Conservation (phyloP, 2,329 filamentous ascomycete species). For the Hortaea werneckii region DNA sequence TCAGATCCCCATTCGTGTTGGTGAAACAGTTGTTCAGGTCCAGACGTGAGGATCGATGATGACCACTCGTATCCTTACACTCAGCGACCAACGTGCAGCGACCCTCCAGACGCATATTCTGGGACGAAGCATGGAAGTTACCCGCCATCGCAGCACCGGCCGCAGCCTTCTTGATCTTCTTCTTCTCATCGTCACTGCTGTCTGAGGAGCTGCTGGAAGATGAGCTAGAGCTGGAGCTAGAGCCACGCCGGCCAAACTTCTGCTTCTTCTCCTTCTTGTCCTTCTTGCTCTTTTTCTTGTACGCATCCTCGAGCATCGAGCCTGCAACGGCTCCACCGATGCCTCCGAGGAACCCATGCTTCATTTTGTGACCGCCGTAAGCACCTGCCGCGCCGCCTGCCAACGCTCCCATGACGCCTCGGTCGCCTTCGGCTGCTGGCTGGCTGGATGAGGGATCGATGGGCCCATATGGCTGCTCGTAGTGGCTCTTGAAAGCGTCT, state of each 20-base stretch:
- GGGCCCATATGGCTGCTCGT: conserved; percentile 12
- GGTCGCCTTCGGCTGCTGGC: conserved; percentile 32
- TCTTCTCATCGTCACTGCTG: conserved; percentile 9
- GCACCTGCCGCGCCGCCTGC: conserved; percentile 49
- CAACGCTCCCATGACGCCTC: conserved; percentile 46
- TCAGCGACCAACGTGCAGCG: conserved; percentile 28
- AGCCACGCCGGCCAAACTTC: conserved; percentile 3
- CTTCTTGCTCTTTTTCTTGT: conserved; percentile 37
- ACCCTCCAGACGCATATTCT: conserved; percentile 26
- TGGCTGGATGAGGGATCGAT: conserved; percentile 6
- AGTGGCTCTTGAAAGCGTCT: conserved; percentile 10
- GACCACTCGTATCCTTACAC: conserved; percentile 24
- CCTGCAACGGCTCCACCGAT: conserved; percentile 47
- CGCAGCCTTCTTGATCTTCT: conserved; percentile 6
- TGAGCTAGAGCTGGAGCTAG: conserved; percentile 9
- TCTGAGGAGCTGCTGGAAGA: conserved; percentile 6
- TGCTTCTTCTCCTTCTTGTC: conserved; percentile 23
- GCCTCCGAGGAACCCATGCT: conserved; percentile 48
- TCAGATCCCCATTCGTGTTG: conserved; percentile 28
- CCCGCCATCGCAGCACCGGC: conserved; percentile 14
- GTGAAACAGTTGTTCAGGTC: conserved; percentile 29
- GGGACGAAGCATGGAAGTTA: conserved; percentile 29
- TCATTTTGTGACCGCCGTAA: conserved; percentile 46
- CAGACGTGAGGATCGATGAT: conserved; percentile 23
- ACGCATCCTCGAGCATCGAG: conserved; percentile 44